Percentiles rank a stretch among this genome's conserved stretches.
Evolutionary conservation across 768 basidiomycete species (phyloP).

Genomic region (Mycena galericulata): DNA sequence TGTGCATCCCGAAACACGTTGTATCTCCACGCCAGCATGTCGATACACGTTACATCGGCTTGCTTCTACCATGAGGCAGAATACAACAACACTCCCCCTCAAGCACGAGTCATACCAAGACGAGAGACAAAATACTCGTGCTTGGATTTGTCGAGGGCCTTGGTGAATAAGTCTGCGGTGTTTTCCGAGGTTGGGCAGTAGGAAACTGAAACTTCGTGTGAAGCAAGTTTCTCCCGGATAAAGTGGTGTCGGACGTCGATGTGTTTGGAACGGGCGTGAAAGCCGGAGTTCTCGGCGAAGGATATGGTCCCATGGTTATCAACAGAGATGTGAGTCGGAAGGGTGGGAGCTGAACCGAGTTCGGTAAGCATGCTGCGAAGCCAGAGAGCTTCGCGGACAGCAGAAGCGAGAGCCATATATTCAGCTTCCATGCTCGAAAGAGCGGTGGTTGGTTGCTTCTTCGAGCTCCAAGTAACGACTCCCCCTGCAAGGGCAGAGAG

Average conservation of each 20-base stretch:
- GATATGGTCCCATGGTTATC: conserved; percentile 5
- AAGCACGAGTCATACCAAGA: conserved; percentile 16
- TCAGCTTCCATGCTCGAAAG: conserved; percentile 8
- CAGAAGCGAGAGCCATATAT: conserved; percentile 2
- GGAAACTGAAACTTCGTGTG: conserved; percentile 16
- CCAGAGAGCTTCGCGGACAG: conserved; percentile 3
- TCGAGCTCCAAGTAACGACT: conserved; percentile 3
- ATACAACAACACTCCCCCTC: conserved; percentile 14
- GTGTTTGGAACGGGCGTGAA: conserved; percentile 8
- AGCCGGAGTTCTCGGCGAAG: neutral
- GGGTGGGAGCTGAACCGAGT: neutral
- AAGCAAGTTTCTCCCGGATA: conserved; percentile 6
- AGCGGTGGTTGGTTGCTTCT: conserved; percentile 6
- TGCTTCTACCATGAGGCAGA: too few species aligned
- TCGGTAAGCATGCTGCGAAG: conserved; percentile 6
- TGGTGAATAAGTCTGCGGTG: conserved; percentile 9
- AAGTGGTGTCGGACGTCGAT: conserved; percentile 6
- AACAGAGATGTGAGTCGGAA: conserved; percentile 5
- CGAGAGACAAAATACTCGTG: conserved; percentile 13
- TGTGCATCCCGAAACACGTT: too few species aligned
- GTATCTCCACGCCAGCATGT: too few species aligned
- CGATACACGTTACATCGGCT: too few species aligned
- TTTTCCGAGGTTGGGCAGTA: conserved; percentile 14
- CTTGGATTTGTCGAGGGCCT: conserved; percentile 13
- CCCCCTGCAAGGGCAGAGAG: neutral